Base-by-base conservation (phyloP, 1,139 yeast species). In the Nakaseomyces bracarensis region DNA sequence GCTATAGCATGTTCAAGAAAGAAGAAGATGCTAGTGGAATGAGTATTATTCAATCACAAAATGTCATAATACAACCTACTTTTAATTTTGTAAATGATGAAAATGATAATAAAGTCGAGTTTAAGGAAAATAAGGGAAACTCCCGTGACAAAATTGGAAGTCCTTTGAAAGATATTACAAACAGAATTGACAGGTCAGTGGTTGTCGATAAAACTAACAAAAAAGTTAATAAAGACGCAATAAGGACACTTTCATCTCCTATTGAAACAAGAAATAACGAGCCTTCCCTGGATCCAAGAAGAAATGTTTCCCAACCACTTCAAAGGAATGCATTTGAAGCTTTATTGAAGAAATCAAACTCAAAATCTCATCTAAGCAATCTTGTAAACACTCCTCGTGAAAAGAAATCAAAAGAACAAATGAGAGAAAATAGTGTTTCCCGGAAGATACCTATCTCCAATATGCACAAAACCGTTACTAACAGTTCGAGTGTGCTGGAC, bases 231-330 rank as follows among this genome's bases (percentile, higher is more conserved):
- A 35, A 43, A 9, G 36, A 38, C 11, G 38, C 28, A 3, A 43
- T 47, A n/a, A 28, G 44, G 1, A 36, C 43, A 26, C 51, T 56
- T 13, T 49, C 40, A 6, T 44, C 50, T 1, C 43, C 53, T 1
- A 21, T 22, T 13, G 19, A 28, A 21, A 20, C 29, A 1, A 18
- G 9, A 23, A 10, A 28, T 8, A 33, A 38, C 10, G 52, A 55
- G 0, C 34, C 34, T 8, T 30, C 34, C 18, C 43, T 58, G 36
- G 64, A 59, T 41, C 64, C 64, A 3, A 55, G 60, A 31, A 53
- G 59, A 29, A 54, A 51, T 35, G 41, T 53, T 11, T 46, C 58
- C 2, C 57, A 56, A 40, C 36, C 36, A 7, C 9, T 21, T n/a
- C 20, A 13, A n/a, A 21, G 6, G 9, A 30, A 30, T 30, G 34